Conservation (phyloP, 176 grass and related monocot species). For the Triticum urartu region DNA sequence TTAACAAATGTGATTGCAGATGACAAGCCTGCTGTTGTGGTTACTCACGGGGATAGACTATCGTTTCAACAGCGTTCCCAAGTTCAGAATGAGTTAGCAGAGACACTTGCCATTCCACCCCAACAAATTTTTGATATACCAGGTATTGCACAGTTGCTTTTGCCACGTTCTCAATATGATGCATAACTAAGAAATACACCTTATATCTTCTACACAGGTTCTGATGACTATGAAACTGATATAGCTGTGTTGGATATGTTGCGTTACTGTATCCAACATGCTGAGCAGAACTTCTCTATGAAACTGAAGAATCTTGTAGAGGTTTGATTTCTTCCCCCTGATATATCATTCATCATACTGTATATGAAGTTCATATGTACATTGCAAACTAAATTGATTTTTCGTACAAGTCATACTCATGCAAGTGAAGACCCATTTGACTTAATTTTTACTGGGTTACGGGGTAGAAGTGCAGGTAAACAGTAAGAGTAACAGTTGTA, state of each 20-base stretch:
- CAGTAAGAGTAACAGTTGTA: not conserved
- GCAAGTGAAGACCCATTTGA: not conserved
- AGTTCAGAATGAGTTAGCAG: constrained; percentile 47
- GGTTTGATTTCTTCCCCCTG: constrained; percentile 43
- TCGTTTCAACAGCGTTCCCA: constrained; percentile 30
- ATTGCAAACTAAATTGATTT: no score
- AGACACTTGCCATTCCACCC: constrained; percentile 51
- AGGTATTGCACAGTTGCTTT: constrained; percentile 30
- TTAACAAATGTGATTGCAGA: constrained; percentile 40
- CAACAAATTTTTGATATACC: constrained; percentile 67
- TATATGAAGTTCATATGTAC: not conserved
- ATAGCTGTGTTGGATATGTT: constrained; percentile 61
- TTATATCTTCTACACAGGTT: constrained; percentile 42
- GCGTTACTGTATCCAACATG: constrained; percentile 62
- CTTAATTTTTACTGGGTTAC: not conserved
- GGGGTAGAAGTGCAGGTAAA: not conserved
- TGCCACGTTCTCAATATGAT: not conserved
- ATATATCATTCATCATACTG: not conserved
- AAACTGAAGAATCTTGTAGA: constrained; percentile 43
- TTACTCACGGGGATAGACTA: constrained; percentile 60
- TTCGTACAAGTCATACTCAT: not conserved
- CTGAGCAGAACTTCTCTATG: constrained; percentile 59
- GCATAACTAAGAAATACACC: not conserved
- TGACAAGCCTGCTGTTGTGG: constrained; percentile 61
- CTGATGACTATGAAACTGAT: constrained; percentile 48